Conservation (phyloP, 352 stramenopile genomes). For the Globisporangium recalcitrans region DNA sequence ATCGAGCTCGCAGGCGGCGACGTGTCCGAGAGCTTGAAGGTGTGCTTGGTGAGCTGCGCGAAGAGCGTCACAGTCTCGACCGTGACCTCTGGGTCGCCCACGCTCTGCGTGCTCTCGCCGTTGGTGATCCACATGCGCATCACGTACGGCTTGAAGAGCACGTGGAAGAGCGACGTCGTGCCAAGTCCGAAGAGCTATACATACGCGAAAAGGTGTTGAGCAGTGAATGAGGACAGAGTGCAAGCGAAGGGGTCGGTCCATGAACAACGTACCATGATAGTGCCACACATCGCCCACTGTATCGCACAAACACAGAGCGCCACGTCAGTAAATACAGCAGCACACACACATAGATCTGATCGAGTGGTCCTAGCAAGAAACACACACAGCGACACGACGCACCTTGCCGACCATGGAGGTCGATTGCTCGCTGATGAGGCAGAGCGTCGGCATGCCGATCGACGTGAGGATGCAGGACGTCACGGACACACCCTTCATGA, state of each 20-base stretch:
- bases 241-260: not conserved
- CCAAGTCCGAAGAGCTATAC: conserved; percentile 68
- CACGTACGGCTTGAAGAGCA: conserved; percentile 84
- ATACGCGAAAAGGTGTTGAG: not conserved
- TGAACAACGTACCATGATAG: conserved; percentile 55
- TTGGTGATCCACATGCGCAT: conserved; percentile 69
- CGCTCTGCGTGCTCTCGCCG: conserved; percentile 10
- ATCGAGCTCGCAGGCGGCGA: conserved; percentile 48
- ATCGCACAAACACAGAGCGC: not conserved
- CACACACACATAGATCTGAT: not conserved
- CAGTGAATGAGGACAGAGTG: not conserved
- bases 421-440: conserved; percentile 65
- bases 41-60: conserved; percentile 40
- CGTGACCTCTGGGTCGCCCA: conserved; percentile 36
- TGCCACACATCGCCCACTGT: conserved; percentile 84
- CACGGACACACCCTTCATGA: conserved; percentile 86
- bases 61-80: conserved; percentile 74
- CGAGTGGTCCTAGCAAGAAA: not conserved
- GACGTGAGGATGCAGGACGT: conserved; percentile 80
- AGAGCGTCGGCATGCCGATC: conserved; percentile 74
- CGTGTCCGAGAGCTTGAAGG: conserved; percentile 63
- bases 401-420: conserved; percentile 72
- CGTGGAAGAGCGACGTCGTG: conserved; percentile 80
- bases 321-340: not conserved
- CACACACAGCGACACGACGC: not conserved